Evolutionary conservation across 108 stramenopile species (phyloP).

Genomic region (Nitzschia sp.): DNA sequence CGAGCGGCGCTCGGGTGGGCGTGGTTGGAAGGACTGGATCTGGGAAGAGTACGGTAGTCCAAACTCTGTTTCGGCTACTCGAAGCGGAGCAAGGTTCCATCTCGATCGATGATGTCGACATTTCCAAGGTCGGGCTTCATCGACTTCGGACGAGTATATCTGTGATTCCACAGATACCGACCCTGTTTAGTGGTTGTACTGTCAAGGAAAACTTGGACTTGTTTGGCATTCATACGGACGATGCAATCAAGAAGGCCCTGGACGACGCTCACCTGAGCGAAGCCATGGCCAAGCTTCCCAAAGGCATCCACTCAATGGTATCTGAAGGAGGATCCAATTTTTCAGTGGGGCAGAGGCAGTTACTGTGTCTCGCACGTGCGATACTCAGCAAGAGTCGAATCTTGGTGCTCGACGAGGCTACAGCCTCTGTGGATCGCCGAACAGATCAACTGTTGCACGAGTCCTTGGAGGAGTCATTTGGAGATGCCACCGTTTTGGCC

Average conservation of each 20-base stretch:
- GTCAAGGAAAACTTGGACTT: slow-evolving; percentile 95
- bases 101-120: slow-evolving; percentile 80
- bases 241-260: slow-evolving; percentile 58
- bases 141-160: slow-evolving; percentile 75
- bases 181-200: slow-evolving; percentile 89
- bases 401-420: slow-evolving; percentile 91
- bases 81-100: slow-evolving; percentile 76
- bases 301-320: slow-evolving; percentile 70
- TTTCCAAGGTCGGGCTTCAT: slow-evolving; percentile 72
- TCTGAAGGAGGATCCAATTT: slow-evolving; percentile 93
- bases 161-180: slow-evolving; percentile 93
- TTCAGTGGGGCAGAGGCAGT: slow-evolving; percentile 90
- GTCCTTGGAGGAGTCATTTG: slow-evolving; percentile 68
- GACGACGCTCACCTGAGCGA: slow-evolving; percentile 73
- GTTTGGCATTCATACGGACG: slow-evolving; percentile 53
- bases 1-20: slow-evolving; percentile 63
- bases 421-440: slow-evolving; percentile 82
- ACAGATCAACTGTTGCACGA: slow-evolving; percentile 89
- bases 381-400: slow-evolving; percentile 80
- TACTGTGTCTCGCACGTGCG: slow-evolving; percentile 94
- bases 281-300: slow-evolving; percentile 50
- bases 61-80: slow-evolving; percentile 73
- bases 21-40: slow-evolving; percentile 78
- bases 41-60: slow-evolving; percentile 57
- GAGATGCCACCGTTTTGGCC: slow-evolving; percentile 81